Base-by-base conservation (phyloP, 2,329 filamentous ascomycete genomes). In the Paecilomyces sp. region DNA sequence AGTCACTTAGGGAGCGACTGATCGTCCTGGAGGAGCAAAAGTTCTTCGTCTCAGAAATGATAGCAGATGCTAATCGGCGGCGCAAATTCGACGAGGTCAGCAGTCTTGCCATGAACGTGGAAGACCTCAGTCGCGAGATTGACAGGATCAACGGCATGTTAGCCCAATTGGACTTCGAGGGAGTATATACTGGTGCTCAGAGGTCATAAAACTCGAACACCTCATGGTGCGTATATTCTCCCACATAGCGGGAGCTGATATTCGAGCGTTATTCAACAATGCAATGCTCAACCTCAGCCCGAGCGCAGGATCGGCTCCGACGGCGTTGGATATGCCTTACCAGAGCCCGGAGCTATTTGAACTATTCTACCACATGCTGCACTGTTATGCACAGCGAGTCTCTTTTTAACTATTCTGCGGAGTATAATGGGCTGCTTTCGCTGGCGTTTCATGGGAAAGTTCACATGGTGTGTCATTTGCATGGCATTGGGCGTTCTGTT, bases 21-120 rank as follows among this genome's bases (percentile, higher is more conserved):
- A 89, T 94, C 31, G 88, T 97, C 6, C 81, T 97, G 0, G 91
- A 96, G 72, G 92, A 97, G 75, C 92, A 97, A 73, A 88, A 87
- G 64, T 96, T 95, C 74, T 86, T 96, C 76, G 91, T 97, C 0
- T 85, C 87, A 41, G 87, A 90, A 66, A 96, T 96, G 91, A 85
- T 96, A 53, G 85, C 84, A 7, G 85, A 88, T 61, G 91, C 92
- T 0, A 88, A 88, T 55, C 88, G 87, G 51, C 85, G 89, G 11
- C 81, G 90, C 30, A 86, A 90, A 60, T 95, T 96, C 65, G 92
- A 96, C 68, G 92, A 97, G 74, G 90, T 95, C 2, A 85, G 86
- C 59, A 90, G 90, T 11, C 77, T 97, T 59, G 87, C 87, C 3
- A 82, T 87, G 60, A 96, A 96, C 66, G 77, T 91, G 30, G 90